Conservation (phyloP, 2,329 filamentous ascomycete species). For the Zymoseptoria brevis region DNA sequence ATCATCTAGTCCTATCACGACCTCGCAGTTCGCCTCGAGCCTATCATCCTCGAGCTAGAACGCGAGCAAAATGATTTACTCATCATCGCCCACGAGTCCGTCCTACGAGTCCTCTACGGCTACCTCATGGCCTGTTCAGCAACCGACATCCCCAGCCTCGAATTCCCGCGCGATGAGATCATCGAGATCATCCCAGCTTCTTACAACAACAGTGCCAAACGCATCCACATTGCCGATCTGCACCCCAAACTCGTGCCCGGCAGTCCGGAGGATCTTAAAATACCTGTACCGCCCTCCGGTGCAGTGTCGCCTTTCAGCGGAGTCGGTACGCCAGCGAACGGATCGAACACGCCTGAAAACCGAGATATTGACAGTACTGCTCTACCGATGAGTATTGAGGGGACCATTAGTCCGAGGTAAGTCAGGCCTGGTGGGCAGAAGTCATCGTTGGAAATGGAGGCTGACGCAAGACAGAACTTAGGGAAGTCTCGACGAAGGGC, state of each 20-base stretch:
- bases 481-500: not conserved
- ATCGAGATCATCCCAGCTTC: constrained; percentile 98
- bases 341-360: not conserved
- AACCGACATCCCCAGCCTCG: constrained; percentile 82
- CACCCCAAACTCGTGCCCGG: constrained; percentile 61
- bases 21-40: constrained; percentile 92
- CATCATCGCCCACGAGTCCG: constrained; percentile 95
- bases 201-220: constrained; percentile 92
- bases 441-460: no score
- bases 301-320: constrained; percentile 36
- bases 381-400: not conserved
- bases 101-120: constrained; percentile 91
- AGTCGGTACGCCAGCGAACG: constrained; percentile 29
- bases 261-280: constrained; percentile 72
- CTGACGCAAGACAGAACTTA: not conserved
- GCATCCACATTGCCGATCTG: constrained; percentile 72
- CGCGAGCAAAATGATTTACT: constrained; percentile 95
- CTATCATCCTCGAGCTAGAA: constrained; percentile 94
- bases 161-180: constrained; percentile 93
- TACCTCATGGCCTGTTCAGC: constrained; percentile 99
- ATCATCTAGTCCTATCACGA: constrained; percentile 80
- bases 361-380: not conserved
- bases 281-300: constrained; percentile 54
- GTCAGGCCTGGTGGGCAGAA: not conserved
- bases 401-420: not conserved